phyloP scores from a whole-genome alignment of 352 stramenopile genomes.

The Pythium angustatum region DNA sequence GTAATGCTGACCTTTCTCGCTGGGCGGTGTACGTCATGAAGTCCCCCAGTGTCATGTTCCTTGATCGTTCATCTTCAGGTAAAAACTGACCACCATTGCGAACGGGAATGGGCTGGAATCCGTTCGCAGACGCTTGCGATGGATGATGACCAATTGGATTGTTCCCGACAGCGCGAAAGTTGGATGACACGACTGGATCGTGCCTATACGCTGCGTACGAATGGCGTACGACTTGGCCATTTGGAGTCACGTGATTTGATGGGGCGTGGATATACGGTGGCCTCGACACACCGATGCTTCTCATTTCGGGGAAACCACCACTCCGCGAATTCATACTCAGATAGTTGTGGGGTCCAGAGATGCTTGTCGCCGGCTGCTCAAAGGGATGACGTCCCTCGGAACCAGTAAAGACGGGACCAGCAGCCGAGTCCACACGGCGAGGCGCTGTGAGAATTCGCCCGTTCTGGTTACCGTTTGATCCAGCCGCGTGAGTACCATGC shows the following conservation, averaged over 20 bases:
- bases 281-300: no score
- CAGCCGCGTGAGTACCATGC: no score
- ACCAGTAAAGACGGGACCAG: no score
- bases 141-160: neutral
- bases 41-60: slow-evolving; percentile 18
- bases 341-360: no score
- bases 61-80: slow-evolving; percentile 1
- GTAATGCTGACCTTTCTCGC: slow-evolving; percentile 14
- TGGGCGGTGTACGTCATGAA: slow-evolving; percentile 18
- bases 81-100: neutral
- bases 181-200: neutral
- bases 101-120: neutral
- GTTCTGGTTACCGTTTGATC: no score
- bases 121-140: neutral
- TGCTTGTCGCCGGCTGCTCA: no score
- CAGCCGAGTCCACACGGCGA: no score
- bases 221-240: neutral
- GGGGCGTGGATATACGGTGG: no score
- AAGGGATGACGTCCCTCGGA: no score
- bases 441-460: no score
- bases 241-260: neutral
- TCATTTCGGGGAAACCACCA: no score
- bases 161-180: neutral
- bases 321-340: no score
- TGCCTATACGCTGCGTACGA: neutral